A percentile compares a stretch with the other conserved stretches of the same genome.
Conservation (phyloP, 2,329 filamentous ascomycete genomes). For the Cladosporium colombiae region DNA sequence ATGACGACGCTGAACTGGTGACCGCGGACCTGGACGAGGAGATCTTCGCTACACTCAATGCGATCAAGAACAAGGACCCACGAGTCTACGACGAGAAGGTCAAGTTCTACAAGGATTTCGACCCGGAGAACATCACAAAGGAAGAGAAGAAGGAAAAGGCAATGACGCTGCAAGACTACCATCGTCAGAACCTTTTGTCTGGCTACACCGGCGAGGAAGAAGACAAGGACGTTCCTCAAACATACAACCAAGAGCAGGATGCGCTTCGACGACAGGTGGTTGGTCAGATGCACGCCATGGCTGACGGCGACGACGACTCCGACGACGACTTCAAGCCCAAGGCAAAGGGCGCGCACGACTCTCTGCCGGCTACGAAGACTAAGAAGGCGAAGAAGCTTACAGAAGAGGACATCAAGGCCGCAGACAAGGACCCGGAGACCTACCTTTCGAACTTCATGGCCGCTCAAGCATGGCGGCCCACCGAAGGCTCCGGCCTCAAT, state of each 20-base stretch:
- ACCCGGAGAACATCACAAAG: conserved; percentile 50
- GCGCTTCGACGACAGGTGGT: conserved; percentile 76
- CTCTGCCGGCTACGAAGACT: conserved; percentile 29
- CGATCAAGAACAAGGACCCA: conserved; percentile 88
- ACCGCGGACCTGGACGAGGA: conserved; percentile 83
- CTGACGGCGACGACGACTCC: conserved; percentile 54
- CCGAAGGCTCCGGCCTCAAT: conserved; percentile 66
- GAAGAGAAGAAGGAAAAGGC: conserved; percentile 72
- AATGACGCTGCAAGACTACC: conserved; percentile 85
- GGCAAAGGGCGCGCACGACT: conserved; percentile 28
- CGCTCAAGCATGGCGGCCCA: conserved; percentile 84
- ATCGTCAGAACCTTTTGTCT: conserved; percentile 81
- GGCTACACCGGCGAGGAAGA: conserved; percentile 64
- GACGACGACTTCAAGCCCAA: conserved; percentile 65
- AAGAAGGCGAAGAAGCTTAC: conserved; percentile 41
- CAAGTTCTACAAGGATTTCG: conserved; percentile 73
- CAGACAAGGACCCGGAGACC: conserved; percentile 85
- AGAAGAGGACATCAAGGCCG: conserved; percentile 68
- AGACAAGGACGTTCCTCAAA: conserved; percentile 57
- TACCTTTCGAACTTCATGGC: conserved; percentile 95
- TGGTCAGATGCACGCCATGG: conserved; percentile 73
- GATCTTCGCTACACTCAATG: conserved; percentile 82
- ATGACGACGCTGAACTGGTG: conserved; percentile 84
- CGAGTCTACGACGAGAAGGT: conserved; percentile 79
- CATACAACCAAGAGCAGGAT: conserved; percentile 87